Percentiles rank a stretch among this genome's conserved stretches.
These are phyloP conservation scores for Fraxinus sp. DNA, from an alignment of 305 asterid species.

Conservation along the genomic window DNA sequence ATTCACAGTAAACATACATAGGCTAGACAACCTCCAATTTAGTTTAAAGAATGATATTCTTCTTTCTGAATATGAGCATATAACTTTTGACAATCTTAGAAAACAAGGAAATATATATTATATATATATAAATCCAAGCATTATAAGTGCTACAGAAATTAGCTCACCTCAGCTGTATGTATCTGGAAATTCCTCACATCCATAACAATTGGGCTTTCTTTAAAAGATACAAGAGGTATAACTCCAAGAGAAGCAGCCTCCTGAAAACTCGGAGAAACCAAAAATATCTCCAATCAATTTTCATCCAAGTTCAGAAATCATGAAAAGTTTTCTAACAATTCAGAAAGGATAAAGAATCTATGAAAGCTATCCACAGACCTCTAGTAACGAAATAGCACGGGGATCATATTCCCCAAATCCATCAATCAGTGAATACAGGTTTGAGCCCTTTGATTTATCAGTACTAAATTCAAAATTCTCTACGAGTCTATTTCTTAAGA, in stretches of 20 bases:
- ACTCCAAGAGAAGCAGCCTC: slow-evolving; percentile 93
- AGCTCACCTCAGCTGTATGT: slow-evolving; percentile 73
- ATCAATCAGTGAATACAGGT: slow-evolving; percentile 66
- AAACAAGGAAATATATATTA: not conserved
- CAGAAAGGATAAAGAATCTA: slow-evolving; percentile 6
- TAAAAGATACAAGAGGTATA: slow-evolving; percentile 59
- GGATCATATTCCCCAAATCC: slow-evolving; percentile 98
- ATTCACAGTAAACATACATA: not conserved
- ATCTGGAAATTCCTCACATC: slow-evolving; percentile 60
- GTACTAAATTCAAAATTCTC: slow-evolving; percentile 66
- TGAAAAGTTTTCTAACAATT: slow-evolving; percentile 9
- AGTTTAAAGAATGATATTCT: not conserved
- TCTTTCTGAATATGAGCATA: not conserved
- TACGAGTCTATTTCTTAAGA: slow-evolving; percentile 64
- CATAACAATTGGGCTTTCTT: slow-evolving; percentile 67
- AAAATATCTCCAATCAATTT: slow-evolving; percentile 17
- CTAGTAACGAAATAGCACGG: slow-evolving; percentile 83
- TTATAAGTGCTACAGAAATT: slow-evolving; percentile 12
- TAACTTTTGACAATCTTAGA: not conserved
- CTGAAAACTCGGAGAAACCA: slow-evolving; percentile 41
- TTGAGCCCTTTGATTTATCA: slow-evolving; percentile 51
- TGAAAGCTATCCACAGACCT: slow-evolving; percentile 52
- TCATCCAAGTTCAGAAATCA: slow-evolving; percentile 26
- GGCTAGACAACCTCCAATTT: not conserved
- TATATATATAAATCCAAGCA: not conserved